A percentile compares a stretch with the other conserved stretches of the same genome.
Conservation (phyloP, 2,329 filamentous ascomycete species). For the Aspergillus felis region DNA sequence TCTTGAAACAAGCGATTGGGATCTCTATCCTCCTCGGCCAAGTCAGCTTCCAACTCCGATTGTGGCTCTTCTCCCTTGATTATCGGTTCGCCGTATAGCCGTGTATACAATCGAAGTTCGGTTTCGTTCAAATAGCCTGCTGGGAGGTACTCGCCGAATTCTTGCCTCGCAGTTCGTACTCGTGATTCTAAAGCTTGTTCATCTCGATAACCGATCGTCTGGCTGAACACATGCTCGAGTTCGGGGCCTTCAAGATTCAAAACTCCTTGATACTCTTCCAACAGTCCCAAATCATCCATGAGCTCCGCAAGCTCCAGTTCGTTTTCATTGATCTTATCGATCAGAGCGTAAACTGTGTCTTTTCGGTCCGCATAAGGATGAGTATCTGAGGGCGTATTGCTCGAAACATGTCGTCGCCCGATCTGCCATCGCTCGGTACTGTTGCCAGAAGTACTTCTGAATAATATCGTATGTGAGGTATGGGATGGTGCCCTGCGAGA, state of each 20-base stretch:
- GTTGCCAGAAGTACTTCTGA: neutral
- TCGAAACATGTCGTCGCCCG: constrained; percentile 22
- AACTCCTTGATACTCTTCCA: constrained; percentile 24
- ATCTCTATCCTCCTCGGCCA: constrained; percentile 28
- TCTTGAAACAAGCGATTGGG: constrained; percentile 34
- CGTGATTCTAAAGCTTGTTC: constrained; percentile 30
- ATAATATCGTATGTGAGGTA: neutral
- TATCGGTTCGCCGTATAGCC: constrained; percentile 74
- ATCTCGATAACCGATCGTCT: constrained; percentile 29
- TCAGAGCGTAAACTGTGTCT: constrained; percentile 31
- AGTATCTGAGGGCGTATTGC: constrained; percentile 13
- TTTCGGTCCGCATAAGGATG: constrained; percentile 18
- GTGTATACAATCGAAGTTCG: constrained; percentile 72
- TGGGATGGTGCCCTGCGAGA: constrained; percentile 6
- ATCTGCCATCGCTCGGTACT: constrained; percentile 6
- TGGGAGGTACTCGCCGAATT: constrained; percentile 74
- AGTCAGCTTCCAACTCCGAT: constrained; percentile 21
- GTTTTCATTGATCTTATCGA: constrained; percentile 35
- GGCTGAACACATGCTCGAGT: constrained; percentile 24
- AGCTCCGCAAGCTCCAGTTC: constrained; percentile 32
- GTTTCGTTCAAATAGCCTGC: constrained; percentile 64
- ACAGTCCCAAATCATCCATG: constrained; percentile 32
- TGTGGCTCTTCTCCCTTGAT: constrained; percentile 19
- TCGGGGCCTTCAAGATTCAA: constrained; percentile 22
- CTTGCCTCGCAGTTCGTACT: constrained; percentile 67